Evolutionary conservation across 1,284 basidiomycete species (phyloP).

Genomic region (Cutaneotrichosporon dermatis): DNA sequence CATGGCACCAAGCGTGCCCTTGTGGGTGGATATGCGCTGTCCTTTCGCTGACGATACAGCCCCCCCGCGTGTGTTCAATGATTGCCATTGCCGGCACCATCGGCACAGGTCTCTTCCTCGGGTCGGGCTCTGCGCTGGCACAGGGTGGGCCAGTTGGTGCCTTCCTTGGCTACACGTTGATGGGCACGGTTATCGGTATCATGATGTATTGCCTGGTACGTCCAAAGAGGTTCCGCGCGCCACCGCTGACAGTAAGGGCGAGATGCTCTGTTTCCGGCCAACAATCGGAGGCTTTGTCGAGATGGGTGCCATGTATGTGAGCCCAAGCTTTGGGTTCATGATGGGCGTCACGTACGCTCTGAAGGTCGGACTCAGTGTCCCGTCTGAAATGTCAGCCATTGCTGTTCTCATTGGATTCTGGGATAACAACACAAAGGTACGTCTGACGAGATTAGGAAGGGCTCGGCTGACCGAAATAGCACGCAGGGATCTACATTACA

Average conservation of each 20-base stretch:
- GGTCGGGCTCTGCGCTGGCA: constrained; percentile 16
- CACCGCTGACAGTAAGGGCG: constrained; percentile 1
- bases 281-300: constrained; percentile 21
- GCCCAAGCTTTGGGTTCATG: neutral
- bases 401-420: constrained; percentile 71
- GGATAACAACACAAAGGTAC: constrained; percentile 51
- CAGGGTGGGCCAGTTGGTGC: constrained; percentile 51
- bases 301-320: constrained; percentile 18
- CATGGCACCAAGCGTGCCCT: too few relatives aligned
- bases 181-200: constrained; percentile 18
- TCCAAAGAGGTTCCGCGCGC: neutral
- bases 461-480: neutral
- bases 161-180: constrained; percentile 25
- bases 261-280: constrained; percentile 12
- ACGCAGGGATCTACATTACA: constrained; percentile 16
- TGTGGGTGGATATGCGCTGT: too few relatives aligned
- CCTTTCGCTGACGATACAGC: too few relatives aligned
- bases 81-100: constrained; percentile 43
- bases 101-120: constrained; percentile 52
- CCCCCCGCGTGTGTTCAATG: too few relatives aligned
- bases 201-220: constrained; percentile 18
- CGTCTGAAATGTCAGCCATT: constrained; percentile 69
- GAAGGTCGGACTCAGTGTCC: constrained; percentile 51
- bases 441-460: too few relatives aligned
- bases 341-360: constrained; percentile 56